A percentile compares a stretch with the other conserved stretches of the same genome.
phyloP scores from a whole-genome alignment of 2,329 filamentous ascomycete genomes.

The Xylaria hypoxylon region DNA sequence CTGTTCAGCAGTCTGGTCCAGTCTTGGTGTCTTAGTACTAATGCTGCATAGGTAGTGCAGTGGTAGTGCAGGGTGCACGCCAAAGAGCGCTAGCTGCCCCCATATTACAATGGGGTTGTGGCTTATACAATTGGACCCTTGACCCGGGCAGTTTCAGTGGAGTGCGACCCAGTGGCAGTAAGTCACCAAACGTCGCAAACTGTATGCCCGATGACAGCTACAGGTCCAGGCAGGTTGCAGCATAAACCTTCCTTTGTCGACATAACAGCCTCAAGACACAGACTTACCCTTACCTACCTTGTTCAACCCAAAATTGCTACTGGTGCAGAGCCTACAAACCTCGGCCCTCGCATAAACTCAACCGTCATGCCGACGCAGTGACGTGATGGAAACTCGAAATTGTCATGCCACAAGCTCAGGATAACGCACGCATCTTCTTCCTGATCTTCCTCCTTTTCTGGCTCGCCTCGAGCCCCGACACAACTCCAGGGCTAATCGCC shows the following conservation, averaged over 20 bases:
- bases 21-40: too few species aligned
- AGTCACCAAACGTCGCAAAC: too few species aligned
- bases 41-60: background rate
- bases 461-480: slow-evolving; percentile 58
- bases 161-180: too few species aligned
- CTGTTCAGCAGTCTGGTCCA: too few species aligned
- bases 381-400: slow-evolving; percentile 46
- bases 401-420: slow-evolving; percentile 62
- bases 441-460: slow-evolving; percentile 59
- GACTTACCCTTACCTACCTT: background rate
- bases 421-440: slow-evolving; percentile 59
- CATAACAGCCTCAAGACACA: slow-evolving; percentile 2
- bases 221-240: too few species aligned
- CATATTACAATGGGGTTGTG: background rate
- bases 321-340: slow-evolving; percentile 15
- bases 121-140: background rate
- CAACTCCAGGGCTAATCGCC: slow-evolving; percentile 56
- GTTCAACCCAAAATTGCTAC: background rate
- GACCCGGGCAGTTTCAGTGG: too few species aligned
- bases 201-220: too few species aligned
- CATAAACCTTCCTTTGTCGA: slow-evolving; percentile 3
- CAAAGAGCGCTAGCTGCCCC: background rate
- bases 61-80: background rate
- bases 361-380: slow-evolving; percentile 38
- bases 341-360: slow-evolving; percentile 31